Evolutionary conservation across 2,329 filamentous ascomycete genomes (phyloP).

Genomic region (Helotiales sp.): DNA sequence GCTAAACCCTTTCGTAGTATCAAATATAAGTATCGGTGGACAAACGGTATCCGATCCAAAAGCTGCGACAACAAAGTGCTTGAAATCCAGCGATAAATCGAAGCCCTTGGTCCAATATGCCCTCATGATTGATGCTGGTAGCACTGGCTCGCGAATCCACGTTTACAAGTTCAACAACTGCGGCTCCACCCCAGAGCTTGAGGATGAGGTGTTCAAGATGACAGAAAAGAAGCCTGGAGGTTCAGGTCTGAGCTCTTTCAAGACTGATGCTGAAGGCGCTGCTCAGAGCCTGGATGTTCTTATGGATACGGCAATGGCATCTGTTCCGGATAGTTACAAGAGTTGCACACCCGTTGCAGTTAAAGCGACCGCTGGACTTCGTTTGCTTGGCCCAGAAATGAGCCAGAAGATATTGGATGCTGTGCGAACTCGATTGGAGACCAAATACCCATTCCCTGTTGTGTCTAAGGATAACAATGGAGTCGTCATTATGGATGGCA

Average conservation of each 20-base stretch:
- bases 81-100: constrained; percentile 79
- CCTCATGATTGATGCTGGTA: constrained; percentile 97
- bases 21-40: constrained; percentile 46
- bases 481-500: constrained; percentile 96
- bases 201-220: constrained; percentile 91
- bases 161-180: constrained; percentile 99
- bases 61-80: constrained; percentile 75
- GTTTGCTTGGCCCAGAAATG: constrained; percentile 81
- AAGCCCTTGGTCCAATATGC: constrained; percentile 98
- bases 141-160: constrained; percentile 96
- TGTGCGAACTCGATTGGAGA: constrained; percentile 83
- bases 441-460: constrained; percentile 91
- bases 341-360: constrained; percentile 95
- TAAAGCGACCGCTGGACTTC: constrained; percentile 93
- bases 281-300: constrained; percentile 88
- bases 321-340: constrained; percentile 86
- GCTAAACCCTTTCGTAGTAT: constrained; percentile 22
- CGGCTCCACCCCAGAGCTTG: constrained; percentile 90
- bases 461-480: constrained; percentile 84
- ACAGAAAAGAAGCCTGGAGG: constrained; percentile 84
- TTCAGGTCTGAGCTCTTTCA: constrained; percentile 79
- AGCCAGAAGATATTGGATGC: constrained; percentile 84
- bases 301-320: constrained; percentile 82
- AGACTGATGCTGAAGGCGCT: constrained; percentile 82
- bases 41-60: constrained; percentile 64